Evolutionary conservation across 2,329 filamentous ascomycete genomes (phyloP).

Genomic region (Nemania sp.): DNA sequence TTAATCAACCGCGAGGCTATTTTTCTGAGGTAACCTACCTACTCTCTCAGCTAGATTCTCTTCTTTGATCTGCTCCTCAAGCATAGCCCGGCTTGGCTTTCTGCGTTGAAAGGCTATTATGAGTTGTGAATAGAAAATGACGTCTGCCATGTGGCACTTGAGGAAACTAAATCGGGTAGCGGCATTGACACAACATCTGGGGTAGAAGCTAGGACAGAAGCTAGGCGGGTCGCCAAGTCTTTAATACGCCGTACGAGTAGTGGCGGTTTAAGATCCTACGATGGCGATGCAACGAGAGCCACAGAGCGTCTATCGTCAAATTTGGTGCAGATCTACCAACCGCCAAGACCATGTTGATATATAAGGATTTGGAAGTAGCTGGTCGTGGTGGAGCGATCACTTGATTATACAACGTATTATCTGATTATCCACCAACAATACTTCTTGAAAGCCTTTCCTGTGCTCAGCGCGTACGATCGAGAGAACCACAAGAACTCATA

Average conservation of each 20-base stretch:
- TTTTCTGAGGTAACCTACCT: no score
- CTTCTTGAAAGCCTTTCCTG: not conserved
- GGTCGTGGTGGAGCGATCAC: not conserved
- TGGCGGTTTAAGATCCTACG: not conserved
- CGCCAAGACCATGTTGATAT: not conserved
- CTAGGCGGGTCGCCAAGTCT: not conserved
- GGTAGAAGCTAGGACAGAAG: no score
- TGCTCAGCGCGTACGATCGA: not conserved
- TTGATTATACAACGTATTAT: not conserved
- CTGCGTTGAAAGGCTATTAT: no score
- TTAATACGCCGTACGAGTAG: not conserved
- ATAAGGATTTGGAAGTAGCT: not conserved
- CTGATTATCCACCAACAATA: not conserved
- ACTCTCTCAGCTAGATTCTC: no score
- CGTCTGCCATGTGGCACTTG: no score
- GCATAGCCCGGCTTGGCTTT: no score
- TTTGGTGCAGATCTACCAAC: constrained; percentile 1
- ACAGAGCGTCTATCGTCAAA: not conserved
- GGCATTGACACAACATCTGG: no score
- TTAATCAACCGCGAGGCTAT: no score
- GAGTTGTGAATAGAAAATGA: no score
- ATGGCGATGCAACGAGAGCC: not conserved
- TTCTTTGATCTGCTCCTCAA: no score
- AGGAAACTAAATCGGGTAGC: no score
- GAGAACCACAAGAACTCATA: not conserved